These are phyloP conservation scores for Boletus sp. DNA, from an alignment of 768 basidiomycete species.

Conservation along the genomic window DNA sequence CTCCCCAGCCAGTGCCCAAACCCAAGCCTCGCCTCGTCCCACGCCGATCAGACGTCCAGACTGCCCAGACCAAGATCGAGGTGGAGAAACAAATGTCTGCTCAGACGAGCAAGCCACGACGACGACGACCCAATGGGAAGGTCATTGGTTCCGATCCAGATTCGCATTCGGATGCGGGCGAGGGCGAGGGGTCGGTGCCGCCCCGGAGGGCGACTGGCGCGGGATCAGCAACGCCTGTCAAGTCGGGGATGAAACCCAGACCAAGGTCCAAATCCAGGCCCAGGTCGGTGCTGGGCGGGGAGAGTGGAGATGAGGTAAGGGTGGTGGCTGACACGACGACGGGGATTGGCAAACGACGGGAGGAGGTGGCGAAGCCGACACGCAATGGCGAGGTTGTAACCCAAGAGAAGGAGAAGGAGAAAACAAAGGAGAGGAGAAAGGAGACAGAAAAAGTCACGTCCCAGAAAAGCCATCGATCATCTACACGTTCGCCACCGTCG, in stretches of 20 bases:
- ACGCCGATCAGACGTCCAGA: neutral
- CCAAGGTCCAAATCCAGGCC: conserved; percentile 12
- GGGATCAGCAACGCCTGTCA: conserved; percentile 20
- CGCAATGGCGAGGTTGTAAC: neutral
- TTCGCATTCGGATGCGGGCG: neutral
- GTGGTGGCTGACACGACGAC: neutral
- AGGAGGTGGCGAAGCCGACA: neutral
- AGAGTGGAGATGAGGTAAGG: conserved; percentile 1
- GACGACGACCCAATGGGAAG: neutral
- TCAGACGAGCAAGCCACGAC: neutral
- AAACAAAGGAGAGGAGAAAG: neutral
- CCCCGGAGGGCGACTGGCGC: conserved; percentile 4
- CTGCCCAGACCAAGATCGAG: neutral
- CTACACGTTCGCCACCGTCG: conserved; percentile 8
- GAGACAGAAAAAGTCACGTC: neutral
- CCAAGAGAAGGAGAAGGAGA: conserved; percentile 1
- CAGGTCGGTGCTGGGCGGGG: neutral
- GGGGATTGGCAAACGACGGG: neutral
- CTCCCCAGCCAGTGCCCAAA: neutral
- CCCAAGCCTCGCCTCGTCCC: neutral
- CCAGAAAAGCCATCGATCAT: neutral
- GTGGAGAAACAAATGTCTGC: neutral
- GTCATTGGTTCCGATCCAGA: conserved; percentile 1
- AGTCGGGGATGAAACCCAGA: conserved; percentile 27
- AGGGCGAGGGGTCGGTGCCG: conserved; percentile 4